Conservation (phyloP, 2,329 filamentous ascomycete species). For the Ophiostoma novo-ulmi region DNA sequence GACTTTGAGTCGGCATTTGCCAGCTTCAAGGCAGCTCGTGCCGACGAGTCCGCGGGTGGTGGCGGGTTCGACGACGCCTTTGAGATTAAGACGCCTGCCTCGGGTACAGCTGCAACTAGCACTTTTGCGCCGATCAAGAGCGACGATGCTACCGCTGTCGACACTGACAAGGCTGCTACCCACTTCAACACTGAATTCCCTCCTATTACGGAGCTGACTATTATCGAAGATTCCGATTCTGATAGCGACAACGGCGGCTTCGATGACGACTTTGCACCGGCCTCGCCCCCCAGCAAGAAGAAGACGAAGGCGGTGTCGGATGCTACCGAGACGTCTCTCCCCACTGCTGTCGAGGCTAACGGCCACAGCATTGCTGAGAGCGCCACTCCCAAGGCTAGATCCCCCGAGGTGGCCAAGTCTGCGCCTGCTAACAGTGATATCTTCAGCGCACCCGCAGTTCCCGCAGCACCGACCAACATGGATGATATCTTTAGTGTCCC, state of each 20-base stretch:
- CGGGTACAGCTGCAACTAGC: conserved; percentile 29
- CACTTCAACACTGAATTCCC: conserved; percentile 77
- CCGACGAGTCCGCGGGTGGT: conserved; percentile 12
- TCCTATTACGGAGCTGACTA: conserved; percentile 80
- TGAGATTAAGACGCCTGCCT: conserved; percentile 18
- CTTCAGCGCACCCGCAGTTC: conserved; percentile 21
- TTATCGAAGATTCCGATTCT: conserved; percentile 74
- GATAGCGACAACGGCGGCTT: conserved; percentile 67
- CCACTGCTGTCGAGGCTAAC: background rate
- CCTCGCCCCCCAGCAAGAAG: conserved; percentile 39
- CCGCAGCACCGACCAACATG: background rate
- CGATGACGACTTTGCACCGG: conserved; percentile 89
- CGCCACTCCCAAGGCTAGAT: conserved; percentile 11
- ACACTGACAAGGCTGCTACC: conserved; percentile 39
- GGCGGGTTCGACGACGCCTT: conserved; percentile 17
- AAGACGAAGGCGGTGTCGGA: conserved; percentile 29
- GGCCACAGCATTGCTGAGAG: conserved; percentile 18
- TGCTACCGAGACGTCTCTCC: conserved; percentile 24
- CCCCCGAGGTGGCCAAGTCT: conserved; percentile 16
- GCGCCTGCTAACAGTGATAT: conserved; percentile 15
- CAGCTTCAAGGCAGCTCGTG: conserved; percentile 53
- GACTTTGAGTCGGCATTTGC: conserved; percentile 85
- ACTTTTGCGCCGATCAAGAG: conserved; percentile 31
- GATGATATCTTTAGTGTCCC: conserved; percentile 27
- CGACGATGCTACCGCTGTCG: conserved; percentile 29